Base-by-base conservation (phyloP, 768 basidiomycete genomes). In the Suillus luteus region DNA sequence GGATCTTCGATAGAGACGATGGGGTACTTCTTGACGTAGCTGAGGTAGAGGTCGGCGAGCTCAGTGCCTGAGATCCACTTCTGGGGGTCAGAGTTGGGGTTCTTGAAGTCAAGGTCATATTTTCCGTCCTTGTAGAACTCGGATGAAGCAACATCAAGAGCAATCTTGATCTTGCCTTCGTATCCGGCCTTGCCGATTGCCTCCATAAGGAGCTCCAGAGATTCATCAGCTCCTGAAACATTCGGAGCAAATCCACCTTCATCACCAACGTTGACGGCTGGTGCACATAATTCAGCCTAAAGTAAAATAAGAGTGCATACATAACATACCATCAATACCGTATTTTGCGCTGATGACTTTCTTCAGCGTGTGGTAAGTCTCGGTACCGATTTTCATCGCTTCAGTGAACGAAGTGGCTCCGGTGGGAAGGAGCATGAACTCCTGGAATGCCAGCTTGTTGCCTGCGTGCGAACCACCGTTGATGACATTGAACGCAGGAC, bases 91-190 rank as follows among this genome's bases (percentile, higher is more conserved):
- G 96, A 97, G 84, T 99, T 97, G 78, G 96, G 93, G 87, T 98
- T 98, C 87, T 99, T 95, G 86, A 95, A 95, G 84, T 98, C 95
- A 66, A 99, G 81, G 75, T 99, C 96, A 79, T 99, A 99, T 82
- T 98, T 98, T 71, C 96, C 96, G 6, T 98, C 95, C 88, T 97
- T 99, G 90, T 94, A 99, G 86, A 99, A 99, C 79, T 99, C 97
- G 77, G 96, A 98, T 2, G 96, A 97, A 62, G 97, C 97, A 68
- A 97, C 96, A 72, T 97, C 96, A 68, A 99, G 92, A 64, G 92
- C 96, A 77, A 99, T 99, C 81, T 98, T 93, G 81, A 99, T 90
- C 83, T 97, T 97, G 75, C 95, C 97, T 77, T 96, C 92, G 79
- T 97, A 98, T 48, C 97, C 97, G 31, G 97, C 96, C 82, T 95